Conservation (phyloP, 306 rosid species). For the Lithocarpus polystachyus region DNA sequence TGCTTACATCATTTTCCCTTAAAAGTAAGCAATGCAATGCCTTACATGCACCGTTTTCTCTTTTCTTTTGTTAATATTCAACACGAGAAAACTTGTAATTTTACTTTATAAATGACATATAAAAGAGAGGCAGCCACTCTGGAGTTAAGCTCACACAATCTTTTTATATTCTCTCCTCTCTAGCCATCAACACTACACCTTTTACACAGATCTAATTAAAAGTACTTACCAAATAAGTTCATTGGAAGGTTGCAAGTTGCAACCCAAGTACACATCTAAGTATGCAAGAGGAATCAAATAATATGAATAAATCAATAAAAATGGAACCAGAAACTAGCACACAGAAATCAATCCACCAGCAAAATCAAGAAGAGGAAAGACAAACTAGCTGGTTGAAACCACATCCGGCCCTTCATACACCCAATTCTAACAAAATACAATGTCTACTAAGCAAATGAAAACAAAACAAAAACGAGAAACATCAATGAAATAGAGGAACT, state of each 20-base stretch:
- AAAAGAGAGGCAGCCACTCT: no score
- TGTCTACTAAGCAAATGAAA: neutral
- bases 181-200: no score
- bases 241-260: neutral
- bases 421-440: neutral
- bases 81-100: no score
- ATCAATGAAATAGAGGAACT: slow-evolving; percentile 12
- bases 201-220: neutral
- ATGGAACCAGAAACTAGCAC: neutral
- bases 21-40: neutral
- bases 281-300: neutral
- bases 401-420: neutral
- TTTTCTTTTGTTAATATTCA: neutral
- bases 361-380: neutral
- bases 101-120: no score
- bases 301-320: neutral
- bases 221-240: neutral
- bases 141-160: no score
- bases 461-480: neutral
- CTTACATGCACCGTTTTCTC: neutral
- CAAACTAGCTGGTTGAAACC: neutral
- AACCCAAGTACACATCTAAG: neutral
- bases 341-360: neutral
- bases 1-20: neutral
- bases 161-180: no score